Evolutionary conservation across 345 rosid species (phyloP), one percentile per base, ranked within the genome.

Genomic region (Lepidium sativum): DNA sequence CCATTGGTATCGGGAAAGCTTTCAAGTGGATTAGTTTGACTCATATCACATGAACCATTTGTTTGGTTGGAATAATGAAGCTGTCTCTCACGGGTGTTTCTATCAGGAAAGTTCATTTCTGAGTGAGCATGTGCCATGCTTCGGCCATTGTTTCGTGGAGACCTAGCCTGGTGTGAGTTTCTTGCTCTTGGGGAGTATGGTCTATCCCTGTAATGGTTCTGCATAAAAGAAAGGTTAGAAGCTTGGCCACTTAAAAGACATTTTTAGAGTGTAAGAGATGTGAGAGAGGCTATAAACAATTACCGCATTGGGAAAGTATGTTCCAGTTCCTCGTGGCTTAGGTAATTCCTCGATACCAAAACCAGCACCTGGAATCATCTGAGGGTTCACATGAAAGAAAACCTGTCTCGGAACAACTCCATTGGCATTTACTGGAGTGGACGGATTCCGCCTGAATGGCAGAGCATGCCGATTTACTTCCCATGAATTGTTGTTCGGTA

Each of bases 251-350:
- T 37, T 10, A 37, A 20, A 71, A 21, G 11, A 51, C 39, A 12
- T 39, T 25, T 32, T 2, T n/a, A 29, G 12, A 15, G 32, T 10
- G 54, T 70, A 41, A 20, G 60, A 57, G 38, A 57, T 43, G 63
- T 25, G 37, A 47, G 32, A 69, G 60, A 72, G 69, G 37, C 17
- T 10, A 57, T 48, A 68, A 68, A 52, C 66, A 68, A 8, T 48
- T 86, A 86, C 92, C 85, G 71, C 64, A 68, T 79, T 86, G 38
- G 89, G 87, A 43, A 91, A 81, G 80, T 86, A 91, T 25, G 96
- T 91, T 70, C 96, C 98, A 9, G 89, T 91, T 71, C 96, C 98
- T 25, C 91, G 78, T 41, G 83, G 87, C 79, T 81, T 91, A 47
- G 84, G 71, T 75, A 77, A 51, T 60, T 88, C 98, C 60, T 91